These are phyloP conservation scores for Boletellus dicymbophilus DNA, from an alignment of 1,284 basidiomycete genomes.

Conservation along the genomic window DNA sequence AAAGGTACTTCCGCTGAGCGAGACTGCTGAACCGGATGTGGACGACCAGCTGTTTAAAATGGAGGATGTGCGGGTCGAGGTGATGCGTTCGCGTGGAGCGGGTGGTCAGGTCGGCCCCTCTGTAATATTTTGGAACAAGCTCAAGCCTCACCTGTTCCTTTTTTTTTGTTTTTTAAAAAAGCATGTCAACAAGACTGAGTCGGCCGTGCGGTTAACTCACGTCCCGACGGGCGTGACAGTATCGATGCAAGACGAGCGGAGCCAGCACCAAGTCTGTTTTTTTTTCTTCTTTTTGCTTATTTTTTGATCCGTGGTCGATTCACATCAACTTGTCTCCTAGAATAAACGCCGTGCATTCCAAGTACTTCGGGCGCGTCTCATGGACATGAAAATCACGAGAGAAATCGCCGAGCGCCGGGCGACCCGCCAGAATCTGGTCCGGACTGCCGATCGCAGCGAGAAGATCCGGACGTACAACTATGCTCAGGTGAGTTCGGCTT, in stretches of 20 bases:
- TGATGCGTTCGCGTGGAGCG: conserved; percentile 94
- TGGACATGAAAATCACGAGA: conserved; percentile 74
- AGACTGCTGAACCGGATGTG: conserved; percentile 50
- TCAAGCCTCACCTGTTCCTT: conserved; percentile 3
- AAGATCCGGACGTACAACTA: conserved; percentile 96
- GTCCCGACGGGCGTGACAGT: conserved; percentile 93
- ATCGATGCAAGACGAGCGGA: conserved; percentile 98
- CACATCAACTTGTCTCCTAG: conserved; percentile 37
- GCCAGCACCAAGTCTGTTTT: conserved; percentile 81
- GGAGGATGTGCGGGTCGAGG: conserved; percentile 88
- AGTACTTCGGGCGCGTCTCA: conserved; percentile 79
- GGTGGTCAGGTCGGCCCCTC: conserved; percentile 80
- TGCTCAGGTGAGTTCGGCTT: conserved; percentile 73
- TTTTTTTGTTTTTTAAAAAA: conserved; percentile 41
- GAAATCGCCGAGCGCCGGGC: conserved; percentile 75
- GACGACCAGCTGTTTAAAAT: conserved; percentile 71
- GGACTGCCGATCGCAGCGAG: conserved; percentile 82
- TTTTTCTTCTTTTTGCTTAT: no score
- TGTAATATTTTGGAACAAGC: background rate
- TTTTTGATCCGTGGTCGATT: no score
- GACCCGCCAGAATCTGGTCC: conserved; percentile 71
- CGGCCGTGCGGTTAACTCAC: conserved; percentile 95
- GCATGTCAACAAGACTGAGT: conserved; percentile 99
- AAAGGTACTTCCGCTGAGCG: conserved; percentile 75
- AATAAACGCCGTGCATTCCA: conserved; percentile 89